phyloP scores from a whole-genome alignment of 2,329 filamentous ascomycete genomes.

The Verruconis gallopava region DNA sequence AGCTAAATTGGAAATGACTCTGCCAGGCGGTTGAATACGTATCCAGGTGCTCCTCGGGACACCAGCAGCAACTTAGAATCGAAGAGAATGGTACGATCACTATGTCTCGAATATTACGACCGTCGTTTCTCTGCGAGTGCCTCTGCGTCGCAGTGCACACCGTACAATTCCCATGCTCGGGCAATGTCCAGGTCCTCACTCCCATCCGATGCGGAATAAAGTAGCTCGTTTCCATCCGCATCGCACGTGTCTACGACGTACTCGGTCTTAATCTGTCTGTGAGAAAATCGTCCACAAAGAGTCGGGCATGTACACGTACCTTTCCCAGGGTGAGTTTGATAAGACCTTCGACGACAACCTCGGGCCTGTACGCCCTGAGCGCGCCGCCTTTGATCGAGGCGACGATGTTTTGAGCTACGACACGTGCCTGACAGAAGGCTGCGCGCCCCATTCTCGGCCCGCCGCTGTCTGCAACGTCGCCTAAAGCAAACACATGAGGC shows the following conservation, averaged over 20 bases:
- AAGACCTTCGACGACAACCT: background rate
- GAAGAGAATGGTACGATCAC: too few relatives aligned
- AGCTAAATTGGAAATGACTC: too few relatives aligned
- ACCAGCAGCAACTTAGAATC: too few relatives aligned
- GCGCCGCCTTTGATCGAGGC: background rate
- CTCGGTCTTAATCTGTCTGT: conserved; percentile 16
- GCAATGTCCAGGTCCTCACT: background rate
- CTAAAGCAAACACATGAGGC: conserved; percentile 47
- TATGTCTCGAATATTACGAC: too few relatives aligned
- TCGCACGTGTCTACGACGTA: background rate
- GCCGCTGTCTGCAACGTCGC: conserved; percentile 46
- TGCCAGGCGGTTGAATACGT: too few relatives aligned
- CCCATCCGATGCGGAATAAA: background rate
- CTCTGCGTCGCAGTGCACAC: background rate
- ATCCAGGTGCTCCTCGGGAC: too few relatives aligned
- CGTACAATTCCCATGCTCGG: background rate
- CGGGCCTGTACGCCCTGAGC: background rate
- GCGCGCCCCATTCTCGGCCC: conserved; percentile 42
- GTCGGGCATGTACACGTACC: background rate
- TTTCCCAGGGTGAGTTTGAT: background rate
- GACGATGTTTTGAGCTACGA: conserved; percentile 42
- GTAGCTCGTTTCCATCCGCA: background rate
- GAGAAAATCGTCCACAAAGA: too few relatives aligned
- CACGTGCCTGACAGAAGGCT: conserved; percentile 39
- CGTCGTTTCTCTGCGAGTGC: too few relatives aligned